Evolutionary conservation across 192 early-diverging fungal genomes (phyloP).

Genomic region (Coemansia sp.): DNA sequence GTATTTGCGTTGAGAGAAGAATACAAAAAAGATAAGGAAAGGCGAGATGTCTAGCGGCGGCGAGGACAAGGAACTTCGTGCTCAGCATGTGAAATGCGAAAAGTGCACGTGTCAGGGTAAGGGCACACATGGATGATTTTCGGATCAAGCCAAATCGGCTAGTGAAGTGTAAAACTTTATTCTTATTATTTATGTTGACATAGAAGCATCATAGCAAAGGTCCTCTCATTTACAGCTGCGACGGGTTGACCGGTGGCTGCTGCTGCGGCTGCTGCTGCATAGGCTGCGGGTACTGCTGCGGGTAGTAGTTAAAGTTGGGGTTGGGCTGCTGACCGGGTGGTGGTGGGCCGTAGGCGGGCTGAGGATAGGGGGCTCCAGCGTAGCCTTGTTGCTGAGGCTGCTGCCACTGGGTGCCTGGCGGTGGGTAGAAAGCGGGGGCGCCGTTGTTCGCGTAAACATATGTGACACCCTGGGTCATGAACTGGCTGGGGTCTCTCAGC

Average conservation of each 20-base stretch:
- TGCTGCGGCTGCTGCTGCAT: background rate
- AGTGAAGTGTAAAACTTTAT: background rate
- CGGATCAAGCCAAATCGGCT: background rate
- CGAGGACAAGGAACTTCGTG: background rate
- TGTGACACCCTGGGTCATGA: background rate
- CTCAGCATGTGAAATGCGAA: slow-evolving; percentile 1
- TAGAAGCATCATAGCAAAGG: background rate
- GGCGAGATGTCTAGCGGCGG: background rate
- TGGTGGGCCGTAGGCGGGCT: background rate
- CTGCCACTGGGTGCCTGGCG: background rate
- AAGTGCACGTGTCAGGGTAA: slow-evolving; percentile 7
- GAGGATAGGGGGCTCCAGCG: background rate
- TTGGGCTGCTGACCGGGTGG: slow-evolving; percentile 9
- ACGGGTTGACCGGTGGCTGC: background rate
- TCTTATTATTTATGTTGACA: background rate
- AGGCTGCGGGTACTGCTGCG: background rate
- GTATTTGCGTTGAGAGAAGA: background rate
- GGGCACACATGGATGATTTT: background rate
- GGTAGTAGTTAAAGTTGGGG: background rate
- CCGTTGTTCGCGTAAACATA: background rate
- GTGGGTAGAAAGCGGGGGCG: background rate
- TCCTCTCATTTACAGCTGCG: background rate
- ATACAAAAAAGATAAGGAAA: background rate
- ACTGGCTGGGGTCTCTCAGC: background rate
- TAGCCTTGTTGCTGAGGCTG: slow-evolving; percentile 1